A percentile compares a stretch with the other conserved stretches of the same genome.
phyloP scores from a whole-genome alignment of 2,329 filamentous ascomycete genomes.

The Cordyceps tenuipes region DNA sequence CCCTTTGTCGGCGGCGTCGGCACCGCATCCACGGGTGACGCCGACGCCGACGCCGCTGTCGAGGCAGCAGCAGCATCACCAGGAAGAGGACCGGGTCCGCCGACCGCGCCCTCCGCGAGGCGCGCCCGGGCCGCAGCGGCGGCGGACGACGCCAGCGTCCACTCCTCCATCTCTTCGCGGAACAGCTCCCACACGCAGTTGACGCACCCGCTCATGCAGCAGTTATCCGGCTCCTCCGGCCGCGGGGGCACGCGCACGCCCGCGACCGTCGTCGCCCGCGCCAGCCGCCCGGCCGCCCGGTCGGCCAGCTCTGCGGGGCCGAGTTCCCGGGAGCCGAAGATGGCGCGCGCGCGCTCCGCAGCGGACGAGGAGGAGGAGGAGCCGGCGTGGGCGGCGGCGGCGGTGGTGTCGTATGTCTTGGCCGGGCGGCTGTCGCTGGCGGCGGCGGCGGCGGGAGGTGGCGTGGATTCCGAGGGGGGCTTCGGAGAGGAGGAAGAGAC shows the following conservation, averaged over 20 bases:
- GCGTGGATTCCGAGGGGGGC: neutral
- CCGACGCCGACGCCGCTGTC: conserved; percentile 34
- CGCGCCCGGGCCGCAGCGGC: conserved; percentile 53
- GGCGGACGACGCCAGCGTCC: conserved; percentile 62
- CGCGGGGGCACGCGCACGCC: conserved; percentile 76
- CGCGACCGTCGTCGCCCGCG: conserved; percentile 57
- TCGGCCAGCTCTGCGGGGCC: conserved; percentile 63
- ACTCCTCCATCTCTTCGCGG: conserved; percentile 86
- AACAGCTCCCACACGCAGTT: conserved; percentile 95
- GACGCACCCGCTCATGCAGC: conserved; percentile 97
- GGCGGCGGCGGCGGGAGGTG: too few species aligned
- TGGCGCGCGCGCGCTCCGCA: conserved; percentile 52
- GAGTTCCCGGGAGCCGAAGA: conserved; percentile 74
- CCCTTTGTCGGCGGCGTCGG: too few species aligned
- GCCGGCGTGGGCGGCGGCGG: conserved; percentile 6
- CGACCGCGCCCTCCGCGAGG: conserved; percentile 26
- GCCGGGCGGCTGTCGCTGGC: neutral
- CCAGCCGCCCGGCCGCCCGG: conserved; percentile 47
- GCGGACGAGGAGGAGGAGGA: conserved; percentile 23
- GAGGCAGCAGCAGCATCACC: conserved; percentile 17
- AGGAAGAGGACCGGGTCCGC: too few species aligned
- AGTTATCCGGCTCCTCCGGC: conserved; percentile 90
- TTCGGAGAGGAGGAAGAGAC: neutral
- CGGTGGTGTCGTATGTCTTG: conserved; percentile 3
- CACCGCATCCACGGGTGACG: too few species aligned